These are phyloP conservation scores for Bryoerythrophyllum caledonicum DNA, from an alignment of 225 moss, liverwort and hornwort species.

Conservation along the genomic window DNA sequence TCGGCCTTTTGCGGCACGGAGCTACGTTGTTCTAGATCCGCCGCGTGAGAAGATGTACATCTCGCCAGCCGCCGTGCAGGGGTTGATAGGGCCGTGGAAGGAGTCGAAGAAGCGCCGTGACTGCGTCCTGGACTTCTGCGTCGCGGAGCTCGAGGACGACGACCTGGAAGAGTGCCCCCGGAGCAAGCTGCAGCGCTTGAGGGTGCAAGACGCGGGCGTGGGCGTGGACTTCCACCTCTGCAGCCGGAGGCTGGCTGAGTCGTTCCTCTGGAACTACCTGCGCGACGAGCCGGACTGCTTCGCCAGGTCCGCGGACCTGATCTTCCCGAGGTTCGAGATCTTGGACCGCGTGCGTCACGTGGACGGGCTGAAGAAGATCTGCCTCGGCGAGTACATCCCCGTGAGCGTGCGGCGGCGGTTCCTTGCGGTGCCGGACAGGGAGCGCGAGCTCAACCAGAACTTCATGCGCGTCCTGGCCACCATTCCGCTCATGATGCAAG, in stretches of 20 bases:
- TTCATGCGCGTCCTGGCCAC: conserved; percentile 14
- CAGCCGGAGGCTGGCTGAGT: neutral
- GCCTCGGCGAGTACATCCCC: conserved; percentile 6
- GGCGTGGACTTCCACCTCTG: conserved; percentile 16
- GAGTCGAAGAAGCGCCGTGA: too few species aligned
- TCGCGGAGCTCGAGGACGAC: too few species aligned
- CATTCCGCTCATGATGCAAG: conserved; percentile 10
- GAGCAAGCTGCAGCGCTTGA: too few species aligned
- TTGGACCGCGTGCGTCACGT: conserved; percentile 6
- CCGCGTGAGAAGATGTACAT: neutral
- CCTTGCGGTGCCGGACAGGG: neutral
- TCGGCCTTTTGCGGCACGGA: neutral
- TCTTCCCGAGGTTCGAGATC: neutral
- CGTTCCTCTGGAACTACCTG: conserved; percentile 27
- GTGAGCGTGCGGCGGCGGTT: neutral
- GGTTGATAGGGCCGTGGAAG: too few species aligned
- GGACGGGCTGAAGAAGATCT: conserved; percentile 7
- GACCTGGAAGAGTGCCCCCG: too few species aligned
- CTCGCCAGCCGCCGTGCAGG: too few species aligned
- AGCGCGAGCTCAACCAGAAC: conserved; percentile 9
- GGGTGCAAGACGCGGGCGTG: too few species aligned
- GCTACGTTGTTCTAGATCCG: conserved; percentile 8
- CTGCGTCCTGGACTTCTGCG: too few species aligned
- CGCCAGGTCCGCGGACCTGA: neutral
- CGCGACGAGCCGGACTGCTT: conserved; percentile 1